These are phyloP conservation scores for Cicer judaicum DNA, from an alignment of 306 rosid genomes.

Conservation along the genomic window DNA sequence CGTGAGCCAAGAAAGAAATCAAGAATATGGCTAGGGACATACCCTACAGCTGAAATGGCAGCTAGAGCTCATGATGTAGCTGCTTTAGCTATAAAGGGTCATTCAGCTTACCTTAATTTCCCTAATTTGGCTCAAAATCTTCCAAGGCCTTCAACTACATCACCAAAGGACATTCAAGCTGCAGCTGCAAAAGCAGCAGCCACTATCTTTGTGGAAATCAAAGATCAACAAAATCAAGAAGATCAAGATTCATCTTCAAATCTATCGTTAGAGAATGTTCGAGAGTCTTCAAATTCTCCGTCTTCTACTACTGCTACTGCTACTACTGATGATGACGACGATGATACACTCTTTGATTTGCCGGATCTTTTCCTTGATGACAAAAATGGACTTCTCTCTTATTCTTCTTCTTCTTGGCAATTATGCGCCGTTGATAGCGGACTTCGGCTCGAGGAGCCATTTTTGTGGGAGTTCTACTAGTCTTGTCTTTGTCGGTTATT, in stretches of 20 bases:
- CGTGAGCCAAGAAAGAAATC: slow-evolving; percentile 92
- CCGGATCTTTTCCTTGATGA: slow-evolving; percentile 79
- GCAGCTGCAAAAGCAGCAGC: slow-evolving; percentile 88
- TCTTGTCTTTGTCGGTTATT: not conserved
- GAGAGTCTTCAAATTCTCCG: slow-evolving; percentile 47
- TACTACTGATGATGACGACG: slow-evolving; percentile 46
- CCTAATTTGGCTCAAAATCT: slow-evolving; percentile 65
- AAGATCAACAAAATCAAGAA: slow-evolving; percentile 29
- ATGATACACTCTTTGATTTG: slow-evolving; percentile 76
- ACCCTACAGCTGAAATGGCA: slow-evolving; percentile 88
- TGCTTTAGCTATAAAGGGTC: slow-evolving; percentile 81
- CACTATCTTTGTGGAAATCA: slow-evolving; percentile 38
- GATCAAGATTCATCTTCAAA: slow-evolving; percentile 42
- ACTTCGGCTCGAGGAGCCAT: slow-evolving; percentile 67
- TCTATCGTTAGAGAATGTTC: slow-evolving; percentile 43
- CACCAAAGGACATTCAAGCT: slow-evolving; percentile 90
- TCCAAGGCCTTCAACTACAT: slow-evolving; percentile 67
- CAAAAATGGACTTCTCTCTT: slow-evolving; percentile 47
- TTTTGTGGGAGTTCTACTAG: slow-evolving; percentile 62
- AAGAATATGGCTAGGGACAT: slow-evolving; percentile 94
- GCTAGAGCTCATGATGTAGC: slow-evolving; percentile 97
- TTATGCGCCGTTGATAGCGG: slow-evolving; percentile 65
- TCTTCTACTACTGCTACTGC: slow-evolving; percentile 36
- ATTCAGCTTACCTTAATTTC: slow-evolving; percentile 80
- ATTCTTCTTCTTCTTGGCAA: slow-evolving; percentile 69